phyloP scores from a whole-genome alignment of 768 basidiomycete genomes.

The Pleurotus cornucopiae region DNA sequence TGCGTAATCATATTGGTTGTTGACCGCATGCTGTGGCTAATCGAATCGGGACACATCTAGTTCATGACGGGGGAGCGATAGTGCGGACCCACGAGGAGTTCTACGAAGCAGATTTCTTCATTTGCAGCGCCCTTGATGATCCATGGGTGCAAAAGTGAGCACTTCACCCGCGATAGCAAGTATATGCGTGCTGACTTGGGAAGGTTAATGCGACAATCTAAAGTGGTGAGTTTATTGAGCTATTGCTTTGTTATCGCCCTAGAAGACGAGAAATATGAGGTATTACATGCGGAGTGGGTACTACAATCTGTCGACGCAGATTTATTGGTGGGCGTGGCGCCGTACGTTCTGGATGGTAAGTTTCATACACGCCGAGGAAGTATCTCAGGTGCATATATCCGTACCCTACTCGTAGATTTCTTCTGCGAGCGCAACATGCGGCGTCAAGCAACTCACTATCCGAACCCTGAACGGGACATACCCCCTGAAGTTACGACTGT shows the following conservation, averaged over 20 bases:
- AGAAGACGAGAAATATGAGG: background rate
- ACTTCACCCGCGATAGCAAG: too few species aligned
- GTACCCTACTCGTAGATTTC: background rate
- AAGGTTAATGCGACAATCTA: slow-evolving; percentile 2
- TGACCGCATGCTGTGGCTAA: too few species aligned
- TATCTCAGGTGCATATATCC: background rate
- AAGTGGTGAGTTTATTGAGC: background rate
- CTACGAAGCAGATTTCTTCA: slow-evolving; percentile 7
- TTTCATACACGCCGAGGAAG: background rate
- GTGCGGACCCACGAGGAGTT: slow-evolving; percentile 8
- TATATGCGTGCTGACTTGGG: background rate
- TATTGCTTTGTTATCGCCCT: background rate
- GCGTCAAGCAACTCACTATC: background rate
- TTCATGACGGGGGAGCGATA: slow-evolving; percentile 8
- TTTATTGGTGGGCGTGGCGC: slow-evolving; percentile 8
- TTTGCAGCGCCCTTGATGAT: slow-evolving; percentile 8
- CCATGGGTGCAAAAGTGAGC: slow-evolving; percentile 9
- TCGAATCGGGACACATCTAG: background rate
- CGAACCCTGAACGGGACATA: too few species aligned
- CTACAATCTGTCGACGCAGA: slow-evolving; percentile 1
- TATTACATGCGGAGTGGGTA: slow-evolving; percentile 10
- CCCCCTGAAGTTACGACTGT: too few species aligned
- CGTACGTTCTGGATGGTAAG: slow-evolving; percentile 11
- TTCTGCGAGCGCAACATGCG: background rate
- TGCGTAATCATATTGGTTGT: slow-evolving; percentile 1